Evolutionary conservation across 2,329 filamentous ascomycete genomes (phyloP).

Genomic region (Verticillium longisporum): DNA sequence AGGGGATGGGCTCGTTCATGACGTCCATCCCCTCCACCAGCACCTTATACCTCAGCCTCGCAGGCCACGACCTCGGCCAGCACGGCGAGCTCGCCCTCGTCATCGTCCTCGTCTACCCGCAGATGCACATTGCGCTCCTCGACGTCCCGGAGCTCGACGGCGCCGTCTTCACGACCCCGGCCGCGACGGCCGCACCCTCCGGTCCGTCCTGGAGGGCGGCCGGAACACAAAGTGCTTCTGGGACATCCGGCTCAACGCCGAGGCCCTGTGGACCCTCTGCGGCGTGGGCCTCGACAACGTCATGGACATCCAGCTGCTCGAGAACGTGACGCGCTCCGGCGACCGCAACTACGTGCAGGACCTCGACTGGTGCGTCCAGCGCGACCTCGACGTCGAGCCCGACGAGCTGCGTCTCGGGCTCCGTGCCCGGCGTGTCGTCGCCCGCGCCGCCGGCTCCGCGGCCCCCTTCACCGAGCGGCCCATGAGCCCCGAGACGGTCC

Average conservation of each 20-base stretch:
- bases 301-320: background rate
- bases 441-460: background rate
- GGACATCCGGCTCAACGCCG: background rate
- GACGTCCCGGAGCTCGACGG: background rate
- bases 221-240: background rate
- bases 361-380: background rate
- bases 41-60: background rate
- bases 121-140: background rate
- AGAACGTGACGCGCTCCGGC: background rate
- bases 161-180: background rate
- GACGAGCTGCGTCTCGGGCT: too few relatives aligned
- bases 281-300: background rate
- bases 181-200: background rate
- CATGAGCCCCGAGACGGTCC: background rate
- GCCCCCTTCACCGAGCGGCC: background rate
- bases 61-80: background rate
- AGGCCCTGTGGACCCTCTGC: background rate
- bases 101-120: background rate
- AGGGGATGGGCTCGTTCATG: background rate
- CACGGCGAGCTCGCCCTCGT: background rate
- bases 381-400: too few relatives aligned
- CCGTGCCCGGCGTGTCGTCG: too few relatives aligned
- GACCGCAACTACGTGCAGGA: background rate
- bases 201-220: background rate
- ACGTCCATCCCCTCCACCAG: background rate